These are phyloP conservation scores for Anthoceros angustus DNA, from an alignment of 225 moss, liverwort and hornwort genomes.

Conservation along the genomic window DNA sequence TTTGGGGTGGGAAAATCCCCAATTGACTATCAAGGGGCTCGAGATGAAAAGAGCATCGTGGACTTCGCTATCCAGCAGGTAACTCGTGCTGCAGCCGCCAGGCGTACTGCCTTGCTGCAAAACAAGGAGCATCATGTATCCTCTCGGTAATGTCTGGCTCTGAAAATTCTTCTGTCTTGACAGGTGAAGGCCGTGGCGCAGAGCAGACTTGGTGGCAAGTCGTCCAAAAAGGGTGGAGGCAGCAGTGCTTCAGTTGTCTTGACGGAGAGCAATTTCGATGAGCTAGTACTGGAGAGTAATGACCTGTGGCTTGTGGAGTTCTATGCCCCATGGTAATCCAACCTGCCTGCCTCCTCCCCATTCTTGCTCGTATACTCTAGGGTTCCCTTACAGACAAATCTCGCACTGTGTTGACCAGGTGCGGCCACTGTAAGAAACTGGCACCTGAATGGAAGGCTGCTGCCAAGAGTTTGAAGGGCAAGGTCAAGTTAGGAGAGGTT, in stretches of 20 bases:
- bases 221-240: constrained; percentile 25
- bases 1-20: constrained; percentile 68
- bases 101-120: background rate
- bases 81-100: background rate
- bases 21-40: constrained; percentile 76
- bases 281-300: constrained; percentile 55
- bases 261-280: constrained; percentile 59
- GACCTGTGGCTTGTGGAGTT: constrained; percentile 96
- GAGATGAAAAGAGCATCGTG: constrained; percentile 78
- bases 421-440: constrained; percentile 87
- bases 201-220: constrained; percentile 38
- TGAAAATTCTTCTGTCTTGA: background rate
- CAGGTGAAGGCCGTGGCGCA: constrained; percentile 58
- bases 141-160: background rate
- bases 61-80: constrained; percentile 79
- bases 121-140: background rate
- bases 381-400: background rate
- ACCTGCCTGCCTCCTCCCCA: background rate
- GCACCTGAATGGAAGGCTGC: constrained; percentile 91
- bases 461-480: constrained; percentile 73
- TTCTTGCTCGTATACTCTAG: background rate
- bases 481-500: constrained; percentile 68
- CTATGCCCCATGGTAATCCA: constrained; percentile 73
- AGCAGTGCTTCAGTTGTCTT: constrained; percentile 52
- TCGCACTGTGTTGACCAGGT: constrained; percentile 27